Conservation (phyloP, 2,329 filamentous ascomycete genomes). For the Hymenoscyphus infarciens region DNA sequence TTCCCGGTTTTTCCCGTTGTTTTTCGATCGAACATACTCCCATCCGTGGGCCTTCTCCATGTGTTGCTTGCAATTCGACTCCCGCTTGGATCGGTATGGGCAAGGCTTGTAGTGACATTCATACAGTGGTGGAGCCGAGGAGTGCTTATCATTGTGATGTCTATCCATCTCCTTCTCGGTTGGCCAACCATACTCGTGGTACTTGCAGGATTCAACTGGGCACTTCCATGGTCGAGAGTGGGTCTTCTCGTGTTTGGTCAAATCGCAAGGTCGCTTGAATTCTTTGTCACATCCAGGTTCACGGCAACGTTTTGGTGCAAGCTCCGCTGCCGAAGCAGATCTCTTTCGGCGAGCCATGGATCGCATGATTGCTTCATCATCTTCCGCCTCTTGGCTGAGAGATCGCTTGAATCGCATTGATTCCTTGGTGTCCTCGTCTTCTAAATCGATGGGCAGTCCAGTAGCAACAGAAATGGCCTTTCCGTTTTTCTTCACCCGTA, state of each 20-base stretch:
- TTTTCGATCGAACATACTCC: constrained; percentile 89
- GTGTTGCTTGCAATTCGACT: constrained; percentile 97
- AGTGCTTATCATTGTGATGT: constrained; percentile 96
- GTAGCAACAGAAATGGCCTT: constrained; percentile 75
- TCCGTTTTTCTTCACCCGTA: constrained; percentile 76
- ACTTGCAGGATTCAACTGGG: constrained; percentile 77
- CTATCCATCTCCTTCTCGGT: constrained; percentile 97
- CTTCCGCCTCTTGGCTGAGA: constrained; percentile 65
- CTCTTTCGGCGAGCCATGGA: constrained; percentile 97
- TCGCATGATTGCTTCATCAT: constrained; percentile 78
- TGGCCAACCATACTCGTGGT: constrained; percentile 85
- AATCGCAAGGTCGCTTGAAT: constrained; percentile 94
- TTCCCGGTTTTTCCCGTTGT: constrained; percentile 64
- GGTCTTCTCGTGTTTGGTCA: constrained; percentile 98
- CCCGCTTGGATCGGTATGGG: constrained; percentile 90
- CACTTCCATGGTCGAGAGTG: constrained; percentile 98
- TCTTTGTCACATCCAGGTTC: constrained; percentile 78
- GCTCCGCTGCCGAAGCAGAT: constrained; percentile 80
- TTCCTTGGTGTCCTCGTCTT: constrained; percentile 44
- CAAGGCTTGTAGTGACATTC: constrained; percentile 81
- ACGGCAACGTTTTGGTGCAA: constrained; percentile 73
- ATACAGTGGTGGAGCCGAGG: constrained; percentile 71
- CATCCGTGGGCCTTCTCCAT: constrained; percentile 97
- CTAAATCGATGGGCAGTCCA: constrained; percentile 58
- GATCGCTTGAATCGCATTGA: constrained; percentile 61